A percentile compares a stretch with the other conserved stretches of the same genome.
These are phyloP conservation scores for Phytophthora niederhauseri DNA, from an alignment of 352 stramenopile species.

Conservation along the genomic window DNA sequence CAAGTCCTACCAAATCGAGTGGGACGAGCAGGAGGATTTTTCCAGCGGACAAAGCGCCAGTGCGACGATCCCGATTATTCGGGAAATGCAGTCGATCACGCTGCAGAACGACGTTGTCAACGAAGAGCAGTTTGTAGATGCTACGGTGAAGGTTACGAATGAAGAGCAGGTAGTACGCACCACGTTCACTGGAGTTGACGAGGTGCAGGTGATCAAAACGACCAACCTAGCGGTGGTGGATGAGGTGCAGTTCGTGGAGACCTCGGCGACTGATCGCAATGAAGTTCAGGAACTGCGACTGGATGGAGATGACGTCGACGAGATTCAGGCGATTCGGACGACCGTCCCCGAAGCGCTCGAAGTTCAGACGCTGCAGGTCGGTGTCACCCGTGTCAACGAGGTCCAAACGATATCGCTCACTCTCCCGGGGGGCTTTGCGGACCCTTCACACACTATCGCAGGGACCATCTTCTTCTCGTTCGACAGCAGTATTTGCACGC, in stretches of 20 bases:
- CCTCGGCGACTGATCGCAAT: slow-evolving; percentile 90
- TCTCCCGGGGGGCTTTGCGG: slow-evolving; percentile 56
- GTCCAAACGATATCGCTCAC: slow-evolving; percentile 86
- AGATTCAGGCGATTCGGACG: slow-evolving; percentile 93
- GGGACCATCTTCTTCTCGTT: slow-evolving; percentile 59
- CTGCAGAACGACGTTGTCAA: slow-evolving; percentile 85
- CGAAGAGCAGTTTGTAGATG: slow-evolving; percentile 95
- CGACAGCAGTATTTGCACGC: slow-evolving; percentile 59
- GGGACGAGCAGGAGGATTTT: slow-evolving; percentile 84
- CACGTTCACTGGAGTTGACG: slow-evolving; percentile 82
- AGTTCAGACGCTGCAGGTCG: slow-evolving; percentile 90
- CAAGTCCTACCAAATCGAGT: slow-evolving; percentile 76
- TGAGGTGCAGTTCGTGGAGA: slow-evolving; percentile 88
- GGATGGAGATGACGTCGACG: slow-evolving; percentile 88
- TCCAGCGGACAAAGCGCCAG: slow-evolving; percentile 72
- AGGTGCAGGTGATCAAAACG: slow-evolving; percentile 88
- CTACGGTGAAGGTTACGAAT: slow-evolving; percentile 95
- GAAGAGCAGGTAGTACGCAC: slow-evolving; percentile 96
- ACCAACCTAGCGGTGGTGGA: slow-evolving; percentile 75
- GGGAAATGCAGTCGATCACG: slow-evolving; percentile 91
- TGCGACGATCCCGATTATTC: slow-evolving; percentile 84
- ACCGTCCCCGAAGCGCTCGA: slow-evolving; percentile 78
- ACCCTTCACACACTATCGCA: slow-evolving; percentile 42
- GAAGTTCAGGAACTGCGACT: slow-evolving; percentile 91
- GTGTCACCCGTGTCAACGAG: slow-evolving; percentile 65